Evolutionary conservation across 116 monocot genomes (phyloP).

Genomic region (Phalaenopsis hybrid): DNA sequence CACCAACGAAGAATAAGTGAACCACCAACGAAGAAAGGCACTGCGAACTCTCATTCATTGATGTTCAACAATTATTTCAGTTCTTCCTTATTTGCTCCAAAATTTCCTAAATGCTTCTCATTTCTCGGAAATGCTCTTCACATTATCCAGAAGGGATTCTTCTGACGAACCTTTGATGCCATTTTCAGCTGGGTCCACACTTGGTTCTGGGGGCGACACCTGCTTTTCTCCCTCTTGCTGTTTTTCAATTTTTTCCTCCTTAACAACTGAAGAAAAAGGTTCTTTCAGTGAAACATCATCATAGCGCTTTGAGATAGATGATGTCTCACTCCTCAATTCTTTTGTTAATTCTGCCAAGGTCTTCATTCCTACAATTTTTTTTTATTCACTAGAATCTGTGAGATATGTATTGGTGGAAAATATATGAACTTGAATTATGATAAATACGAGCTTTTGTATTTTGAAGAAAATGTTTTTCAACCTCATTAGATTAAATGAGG

Average conservation of each 20-base stretch:
- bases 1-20: conserved; percentile 39
- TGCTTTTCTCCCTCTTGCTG: neutral
- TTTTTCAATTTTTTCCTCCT: conserved; percentile 3
- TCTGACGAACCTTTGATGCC: neutral
- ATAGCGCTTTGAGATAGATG: neutral
- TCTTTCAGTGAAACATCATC: neutral
- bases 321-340: conserved; percentile 21
- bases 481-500: too few relatives aligned
- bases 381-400: neutral
- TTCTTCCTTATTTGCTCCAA: conserved; percentile 5
- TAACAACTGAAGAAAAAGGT: neutral
- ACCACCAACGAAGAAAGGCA: conserved; percentile 30
- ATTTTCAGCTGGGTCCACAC: neutral
- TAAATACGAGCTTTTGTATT: too few relatives aligned
- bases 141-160: neutral
- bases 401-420: neutral
- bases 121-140: neutral
- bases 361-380: conserved; percentile 34
- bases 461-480: too few relatives aligned
- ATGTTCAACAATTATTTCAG: neutral
- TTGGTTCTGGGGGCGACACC: neutral
- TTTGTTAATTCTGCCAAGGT: conserved; percentile 28
- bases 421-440: neutral
- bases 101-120: neutral
- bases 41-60: conserved; percentile 7